phyloP scores from a whole-genome alignment of 2,329 filamentous ascomycete species.

The Helicocarpus griseus region DNA sequence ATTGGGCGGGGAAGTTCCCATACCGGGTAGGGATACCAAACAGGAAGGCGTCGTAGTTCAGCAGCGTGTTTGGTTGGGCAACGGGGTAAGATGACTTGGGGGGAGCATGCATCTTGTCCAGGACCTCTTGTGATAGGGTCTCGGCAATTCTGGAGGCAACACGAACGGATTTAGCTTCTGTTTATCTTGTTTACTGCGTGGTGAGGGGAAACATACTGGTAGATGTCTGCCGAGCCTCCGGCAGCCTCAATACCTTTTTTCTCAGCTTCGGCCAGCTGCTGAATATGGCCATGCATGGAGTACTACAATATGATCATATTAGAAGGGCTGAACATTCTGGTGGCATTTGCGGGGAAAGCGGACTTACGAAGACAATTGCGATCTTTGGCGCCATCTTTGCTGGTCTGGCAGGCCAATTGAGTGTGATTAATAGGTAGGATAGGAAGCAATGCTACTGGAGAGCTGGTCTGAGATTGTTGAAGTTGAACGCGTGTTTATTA shows the following conservation, averaged over 20 bases:
- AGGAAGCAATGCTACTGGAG: neutral
- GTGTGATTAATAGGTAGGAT: neutral
- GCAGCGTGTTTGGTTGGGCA: constrained; percentile 52
- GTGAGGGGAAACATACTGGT: constrained; percentile 49
- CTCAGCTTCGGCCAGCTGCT: constrained; percentile 76
- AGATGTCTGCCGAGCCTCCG: constrained; percentile 72
- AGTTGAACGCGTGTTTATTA: neutral
- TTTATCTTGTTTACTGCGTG: neutral
- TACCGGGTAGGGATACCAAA: constrained; percentile 92
- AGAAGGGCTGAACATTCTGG: constrained; percentile 5
- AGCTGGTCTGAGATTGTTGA: neutral
- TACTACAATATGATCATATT: constrained; percentile 47
- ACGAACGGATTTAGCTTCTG: neutral
- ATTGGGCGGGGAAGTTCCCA: constrained; percentile 95
- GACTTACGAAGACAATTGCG: constrained; percentile 76
- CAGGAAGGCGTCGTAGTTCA: constrained; percentile 77
- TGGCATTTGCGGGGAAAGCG: constrained; percentile 4
- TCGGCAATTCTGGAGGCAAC: constrained; percentile 56
- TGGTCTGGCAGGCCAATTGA: neutral
- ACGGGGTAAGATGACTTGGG: constrained; percentile 60
- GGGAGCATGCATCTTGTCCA: constrained; percentile 84
- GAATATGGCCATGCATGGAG: constrained; percentile 89
- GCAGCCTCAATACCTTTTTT: constrained; percentile 81
- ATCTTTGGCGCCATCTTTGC: constrained; percentile 72
- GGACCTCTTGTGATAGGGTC: constrained; percentile 75